Conservation (phyloP, 2,329 filamentous ascomycete genomes). For the Akanthomyces uredinophilus region DNA sequence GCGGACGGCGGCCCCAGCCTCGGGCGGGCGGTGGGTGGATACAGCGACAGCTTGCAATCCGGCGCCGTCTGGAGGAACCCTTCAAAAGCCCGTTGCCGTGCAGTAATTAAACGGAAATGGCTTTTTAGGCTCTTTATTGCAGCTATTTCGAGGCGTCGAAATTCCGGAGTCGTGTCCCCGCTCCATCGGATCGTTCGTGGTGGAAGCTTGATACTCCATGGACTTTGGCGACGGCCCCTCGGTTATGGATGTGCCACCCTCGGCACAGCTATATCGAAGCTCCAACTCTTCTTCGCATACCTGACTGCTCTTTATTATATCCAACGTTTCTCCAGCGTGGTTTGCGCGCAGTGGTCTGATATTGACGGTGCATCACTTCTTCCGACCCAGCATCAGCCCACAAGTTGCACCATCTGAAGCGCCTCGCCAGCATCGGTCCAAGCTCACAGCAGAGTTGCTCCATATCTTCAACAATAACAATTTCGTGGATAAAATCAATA, state of each 20-base stretch:
- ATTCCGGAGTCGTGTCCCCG: neutral
- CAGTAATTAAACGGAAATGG: no score
- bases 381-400: neutral
- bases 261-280: neutral
- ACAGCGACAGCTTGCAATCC: neutral
- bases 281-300: neutral
- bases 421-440: neutral
- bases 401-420: neutral
- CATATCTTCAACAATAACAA: neutral
- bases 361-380: neutral
- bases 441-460: neutral
- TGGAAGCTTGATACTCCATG: neutral
- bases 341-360: neutral
- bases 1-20: constrained; percentile 2
- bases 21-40: neutral
- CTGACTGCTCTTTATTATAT: no score
- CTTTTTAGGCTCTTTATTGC: neutral
- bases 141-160: neutral
- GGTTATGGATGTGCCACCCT: neutral
- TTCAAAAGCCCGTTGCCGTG: neutral
- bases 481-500: neutral
- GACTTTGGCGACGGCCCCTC: neutral
- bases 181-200: neutral
- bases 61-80: neutral
- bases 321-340: no score